Evolutionary conservation across 345 rosid genomes (phyloP), one percentile per base, ranked within the genome.

Genomic region (Noccaea bulbosa): DNA sequence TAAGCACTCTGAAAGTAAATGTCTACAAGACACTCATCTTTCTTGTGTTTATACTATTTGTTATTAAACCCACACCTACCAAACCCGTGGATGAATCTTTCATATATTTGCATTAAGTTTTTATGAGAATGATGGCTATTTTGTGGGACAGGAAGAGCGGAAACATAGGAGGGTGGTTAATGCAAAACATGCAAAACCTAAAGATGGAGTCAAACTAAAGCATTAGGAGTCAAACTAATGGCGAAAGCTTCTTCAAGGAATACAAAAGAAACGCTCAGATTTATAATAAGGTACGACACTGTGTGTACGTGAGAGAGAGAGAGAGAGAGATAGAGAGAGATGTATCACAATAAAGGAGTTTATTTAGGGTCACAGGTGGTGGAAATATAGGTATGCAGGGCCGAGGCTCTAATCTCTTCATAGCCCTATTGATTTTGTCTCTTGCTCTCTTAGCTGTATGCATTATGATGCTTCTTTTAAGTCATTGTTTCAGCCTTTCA

Each of bases 401-500:
- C 85, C 68, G 84, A 77, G 58, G 81, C 62, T 73, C 83, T 80
- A 73, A 72, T 72, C 62, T 74, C 64, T 52, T 66, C 57, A 75
- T 69, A 77, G 80, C 72, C 77, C 76, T 64, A 67, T 34, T 41
- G 76, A 52, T 14, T 43, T 71, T 67, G 63, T 70, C 53, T 39
- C 62, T 70, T 45, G 64, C 71, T 62, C 65, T 73, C 83, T 81
- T 83, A 83, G 82, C 85, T 85, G 87, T 75, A 74, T 49, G 49
- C 78, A 74, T 66, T 74, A 62, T 74, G 51, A 47, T 67, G 74
- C 75, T 40, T 61, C 68, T 69, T 80, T 76, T 53, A 66, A 75
- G 75, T 80, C 71, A 76, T 76, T 73, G 74, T 68, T 76, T 30
- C 53, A 47, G 69, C 30, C 73, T 68, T 76, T 30, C 53, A 47